These are phyloP conservation scores for Pichia sp. DNA, from an alignment of 1,139 yeast species.

Conservation along the genomic window DNA sequence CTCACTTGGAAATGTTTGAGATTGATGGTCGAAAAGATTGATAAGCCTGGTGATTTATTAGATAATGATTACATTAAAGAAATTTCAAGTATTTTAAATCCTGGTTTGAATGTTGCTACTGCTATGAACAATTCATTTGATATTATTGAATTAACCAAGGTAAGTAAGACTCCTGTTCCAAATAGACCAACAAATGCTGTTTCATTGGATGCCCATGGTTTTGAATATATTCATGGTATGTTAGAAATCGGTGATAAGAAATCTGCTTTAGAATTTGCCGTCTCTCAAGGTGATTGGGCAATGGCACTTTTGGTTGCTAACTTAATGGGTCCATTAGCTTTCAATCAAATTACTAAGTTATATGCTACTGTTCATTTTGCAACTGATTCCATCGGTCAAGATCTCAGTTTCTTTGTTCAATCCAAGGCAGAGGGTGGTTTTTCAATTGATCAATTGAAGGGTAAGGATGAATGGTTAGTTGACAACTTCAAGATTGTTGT, in stretches of 20 bases:
- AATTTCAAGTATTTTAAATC: constrained; percentile 27
- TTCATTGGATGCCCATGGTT: constrained; percentile 21
- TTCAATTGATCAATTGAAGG: constrained; percentile 20
- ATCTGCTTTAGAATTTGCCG: constrained; percentile 62
- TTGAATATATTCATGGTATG: constrained; percentile 32
- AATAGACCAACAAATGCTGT: constrained; percentile 25
- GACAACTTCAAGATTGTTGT: constrained; percentile 29
- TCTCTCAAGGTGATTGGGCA: constrained; percentile 72
- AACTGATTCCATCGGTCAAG: constrained; percentile 27
- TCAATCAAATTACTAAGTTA: constrained; percentile 55
- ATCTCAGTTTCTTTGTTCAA: constrained; percentile 30
- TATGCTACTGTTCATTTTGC: constrained; percentile 46
- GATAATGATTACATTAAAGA: constrained; percentile 19
- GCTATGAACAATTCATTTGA: constrained; percentile 18
- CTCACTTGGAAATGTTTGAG: constrained; percentile 29
- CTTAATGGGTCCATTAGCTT: constrained; percentile 58
- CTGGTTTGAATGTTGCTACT: constrained; percentile 19
- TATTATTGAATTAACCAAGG: constrained; percentile 16
- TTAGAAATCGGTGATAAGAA: constrained; percentile 65
- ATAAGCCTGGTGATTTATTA: constrained; percentile 27
- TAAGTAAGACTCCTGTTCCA: constrained; percentile 15
- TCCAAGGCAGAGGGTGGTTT: constrained; percentile 21
- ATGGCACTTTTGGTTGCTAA: constrained; percentile 72
- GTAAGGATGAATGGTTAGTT: constrained; percentile 30
- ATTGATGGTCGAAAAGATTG: constrained; percentile 24